These are phyloP conservation scores for Priceomyces melissophilus DNA, from an alignment of 805 yeast genomes.

Conservation along the genomic window DNA sequence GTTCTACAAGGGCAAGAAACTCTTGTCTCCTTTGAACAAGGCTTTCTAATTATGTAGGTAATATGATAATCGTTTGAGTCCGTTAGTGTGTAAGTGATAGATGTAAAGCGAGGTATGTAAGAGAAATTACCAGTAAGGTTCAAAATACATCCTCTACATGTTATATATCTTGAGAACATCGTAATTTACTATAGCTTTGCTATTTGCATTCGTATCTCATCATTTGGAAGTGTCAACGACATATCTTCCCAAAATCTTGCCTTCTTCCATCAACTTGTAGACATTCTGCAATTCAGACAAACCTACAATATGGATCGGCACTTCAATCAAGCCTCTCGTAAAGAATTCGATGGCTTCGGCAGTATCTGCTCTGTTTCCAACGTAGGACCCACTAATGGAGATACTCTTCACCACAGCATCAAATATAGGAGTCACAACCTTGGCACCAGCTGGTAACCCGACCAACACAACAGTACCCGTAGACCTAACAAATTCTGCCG, in stretches of 20 bases:
- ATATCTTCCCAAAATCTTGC: conserved; percentile 83
- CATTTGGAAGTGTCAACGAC: conserved; percentile 76
- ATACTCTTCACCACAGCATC: conserved; percentile 69
- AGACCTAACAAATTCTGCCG: conserved; percentile 45
- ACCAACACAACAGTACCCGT: conserved; percentile 42
- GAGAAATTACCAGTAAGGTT: too few relatives aligned
- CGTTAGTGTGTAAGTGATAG: too few relatives aligned
- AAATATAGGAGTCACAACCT: conserved; percentile 66
- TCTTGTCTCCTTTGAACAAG: conserved; percentile 72
- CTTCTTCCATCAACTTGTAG: conserved; percentile 75
- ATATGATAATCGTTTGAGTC: too few relatives aligned
- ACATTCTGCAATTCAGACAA: conserved; percentile 67
- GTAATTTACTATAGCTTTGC: too few relatives aligned
- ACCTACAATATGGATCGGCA: conserved; percentile 74
- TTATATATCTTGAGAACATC: too few relatives aligned
- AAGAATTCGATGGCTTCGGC: conserved; percentile 78
- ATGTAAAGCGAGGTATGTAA: too few relatives aligned
- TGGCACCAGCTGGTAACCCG: conserved; percentile 80
- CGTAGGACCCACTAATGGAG: conserved; percentile 76
- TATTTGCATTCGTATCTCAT: conserved; percentile 8
- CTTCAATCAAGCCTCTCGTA: conserved; percentile 64
- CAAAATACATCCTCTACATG: too few relatives aligned
- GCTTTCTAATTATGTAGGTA: conserved; percentile 53
- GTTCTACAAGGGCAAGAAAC: conserved; percentile 74
- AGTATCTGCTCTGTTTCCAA: conserved; percentile 86